Evolutionary conservation across 192 early-diverging fungal genomes (phyloP), one percentile per base, ranked within the genome.

Genomic region (Martensiomyces pterosporus): DNA sequence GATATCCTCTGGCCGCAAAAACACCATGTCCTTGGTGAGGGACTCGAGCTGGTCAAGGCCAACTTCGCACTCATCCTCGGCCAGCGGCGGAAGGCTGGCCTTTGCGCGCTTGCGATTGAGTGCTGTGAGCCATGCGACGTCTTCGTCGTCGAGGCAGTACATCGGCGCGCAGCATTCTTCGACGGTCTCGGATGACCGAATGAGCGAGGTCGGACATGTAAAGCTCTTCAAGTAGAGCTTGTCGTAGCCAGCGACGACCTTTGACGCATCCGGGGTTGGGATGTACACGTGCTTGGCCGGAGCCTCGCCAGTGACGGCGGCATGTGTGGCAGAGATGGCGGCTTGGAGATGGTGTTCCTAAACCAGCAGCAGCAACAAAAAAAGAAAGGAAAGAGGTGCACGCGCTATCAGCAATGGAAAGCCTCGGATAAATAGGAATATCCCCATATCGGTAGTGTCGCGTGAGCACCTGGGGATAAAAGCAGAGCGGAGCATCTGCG

Each of bases 261-360:
- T 57, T 18, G 86, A 89, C 15, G 96, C 94, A 75, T 94, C 90
- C 4, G 96, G 96, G 1, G 89, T 92, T 8, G 96, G 94, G 64
- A 98, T 97, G 53, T 84, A 85, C 19, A 79, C 73, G 33, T 82
- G 80, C 37, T 78, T 59, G 9, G 49, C 59, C 12, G 64, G 65
- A 35, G 76, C 75, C 5, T 80, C 76, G 19, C 87, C 80, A 5
- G 74, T 77, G 9, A 76, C 79, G 3, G 83, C 79, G 8, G 80
- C 80, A 39, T 85, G 82, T 9, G 84, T 81, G 3, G 92, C 84
- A 39, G 84, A 83, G 34, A 95, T 87, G 50, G 87, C 93, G 15
- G 86, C 89, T 82, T 93, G 93, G 47, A 97, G 77, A 56, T 98
- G 94, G 64, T 92, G 87, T 75, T 98, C 90, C 90, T 92, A 74